Conservation (phyloP, 2,329 filamentous ascomycete genomes). For the Colletotrichum abscissum region DNA sequence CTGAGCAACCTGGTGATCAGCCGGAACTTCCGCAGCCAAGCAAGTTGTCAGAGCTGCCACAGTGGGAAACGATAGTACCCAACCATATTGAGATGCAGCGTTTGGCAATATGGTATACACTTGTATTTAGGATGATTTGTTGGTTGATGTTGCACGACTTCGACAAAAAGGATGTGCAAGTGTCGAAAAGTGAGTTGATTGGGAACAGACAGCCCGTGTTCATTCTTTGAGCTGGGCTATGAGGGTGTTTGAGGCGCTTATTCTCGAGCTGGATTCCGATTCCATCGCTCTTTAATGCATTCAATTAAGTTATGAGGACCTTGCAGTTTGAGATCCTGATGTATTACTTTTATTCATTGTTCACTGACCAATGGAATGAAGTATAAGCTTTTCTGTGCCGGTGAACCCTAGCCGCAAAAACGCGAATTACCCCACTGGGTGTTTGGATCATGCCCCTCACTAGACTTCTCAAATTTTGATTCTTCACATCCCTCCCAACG, state of each 20-base stretch:
- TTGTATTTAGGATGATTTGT: slow-evolving; percentile 51
- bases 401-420: background rate
- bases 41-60: background rate
- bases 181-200: slow-evolving; percentile 46
- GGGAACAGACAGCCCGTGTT: slow-evolving; percentile 49
- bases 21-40: background rate
- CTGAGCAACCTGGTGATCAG: background rate
- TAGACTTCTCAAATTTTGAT: background rate
- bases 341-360: background rate
- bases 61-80: background rate
- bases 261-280: background rate
- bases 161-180: slow-evolving; percentile 47
- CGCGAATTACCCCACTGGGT: background rate
- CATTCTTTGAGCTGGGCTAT: slow-evolving; percentile 36
- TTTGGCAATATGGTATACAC: slow-evolving; percentile 43
- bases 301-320: background rate
- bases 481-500: background rate
- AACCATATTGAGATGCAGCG: slow-evolving; percentile 1
- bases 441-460: background rate
- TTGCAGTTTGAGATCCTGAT: no score
- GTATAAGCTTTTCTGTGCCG: background rate
- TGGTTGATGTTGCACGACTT: slow-evolving; percentile 52
- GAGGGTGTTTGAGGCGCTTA: background rate
- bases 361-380: background rate
- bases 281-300: background rate